Conservation (phyloP, 192 early-diverging fungal genomes). For the Thamnidium elegans region DNA sequence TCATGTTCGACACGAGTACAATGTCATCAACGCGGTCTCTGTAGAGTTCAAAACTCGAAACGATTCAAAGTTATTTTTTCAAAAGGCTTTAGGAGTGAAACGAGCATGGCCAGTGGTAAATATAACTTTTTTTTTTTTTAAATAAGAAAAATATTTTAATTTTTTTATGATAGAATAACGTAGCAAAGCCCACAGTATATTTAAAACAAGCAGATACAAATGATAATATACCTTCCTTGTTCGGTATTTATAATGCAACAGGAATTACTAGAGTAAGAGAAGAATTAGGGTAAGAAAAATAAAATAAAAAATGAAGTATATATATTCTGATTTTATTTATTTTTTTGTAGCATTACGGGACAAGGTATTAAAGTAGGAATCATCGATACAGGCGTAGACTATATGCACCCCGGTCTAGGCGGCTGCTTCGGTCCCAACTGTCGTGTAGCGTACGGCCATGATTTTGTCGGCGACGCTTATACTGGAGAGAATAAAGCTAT, state of each 20-base stretch:
- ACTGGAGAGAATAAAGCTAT: slow-evolving; percentile 37
- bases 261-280: slow-evolving; percentile 38
- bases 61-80: slow-evolving; percentile 28
- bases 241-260: slow-evolving; percentile 40
- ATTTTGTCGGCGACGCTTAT: slow-evolving; percentile 54
- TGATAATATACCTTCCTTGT: slow-evolving; percentile 9
- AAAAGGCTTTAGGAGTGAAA: slow-evolving; percentile 33
- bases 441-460: slow-evolving; percentile 50
- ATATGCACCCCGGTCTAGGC: slow-evolving; percentile 57
- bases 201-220: slow-evolving; percentile 15
- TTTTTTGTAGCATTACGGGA: slow-evolving; percentile 28
- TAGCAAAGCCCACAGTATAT: slow-evolving; percentile 16
- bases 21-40: slow-evolving; percentile 47
- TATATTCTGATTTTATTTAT: background rate
- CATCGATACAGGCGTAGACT: slow-evolving; percentile 61
- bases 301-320: background rate
- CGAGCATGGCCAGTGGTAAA: slow-evolving; percentile 46
- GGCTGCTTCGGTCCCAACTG: slow-evolving; percentile 55
- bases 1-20: slow-evolving; percentile 39
- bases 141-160: background rate
- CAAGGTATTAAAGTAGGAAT: slow-evolving; percentile 53
- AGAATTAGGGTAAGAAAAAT: slow-evolving; percentile 28
- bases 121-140: background rate
- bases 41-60: slow-evolving; percentile 35
- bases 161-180: background rate